Evolutionary conservation across 306 rosid genomes (phyloP).

Genomic region (Trichosanthes truncata): DNA sequence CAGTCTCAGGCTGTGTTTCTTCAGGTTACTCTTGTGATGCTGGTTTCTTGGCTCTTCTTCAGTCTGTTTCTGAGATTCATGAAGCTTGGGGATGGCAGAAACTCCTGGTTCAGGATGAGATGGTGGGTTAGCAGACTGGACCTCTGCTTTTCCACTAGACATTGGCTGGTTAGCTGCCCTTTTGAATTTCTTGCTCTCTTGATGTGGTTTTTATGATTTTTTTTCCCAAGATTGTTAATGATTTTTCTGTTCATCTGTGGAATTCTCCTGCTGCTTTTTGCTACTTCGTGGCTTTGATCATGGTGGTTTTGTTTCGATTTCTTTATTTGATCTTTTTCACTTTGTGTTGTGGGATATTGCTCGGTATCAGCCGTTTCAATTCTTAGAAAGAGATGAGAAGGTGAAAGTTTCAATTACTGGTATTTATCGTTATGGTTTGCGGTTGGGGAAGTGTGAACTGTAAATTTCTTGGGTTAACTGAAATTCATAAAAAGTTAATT

Average conservation of each 20-base stretch:
- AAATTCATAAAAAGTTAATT: neutral
- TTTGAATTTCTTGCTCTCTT: neutral
- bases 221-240: neutral
- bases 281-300: neutral
- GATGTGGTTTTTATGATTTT: neutral
- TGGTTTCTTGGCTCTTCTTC: slow-evolving; percentile 64
- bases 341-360: neutral
- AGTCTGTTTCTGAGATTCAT: slow-evolving; percentile 58
- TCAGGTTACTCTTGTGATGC: slow-evolving; percentile 67
- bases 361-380: neutral
- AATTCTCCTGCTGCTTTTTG: neutral
- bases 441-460: neutral
- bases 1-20: slow-evolving; percentile 96
- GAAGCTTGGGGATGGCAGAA: slow-evolving; percentile 57
- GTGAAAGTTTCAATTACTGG: neutral
- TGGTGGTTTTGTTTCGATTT: neutral
- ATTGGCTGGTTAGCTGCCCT: slow-evolving; percentile 69
- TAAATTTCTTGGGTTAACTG: neutral
- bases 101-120: slow-evolving; percentile 61
- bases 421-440: neutral
- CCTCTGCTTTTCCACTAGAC: slow-evolving; percentile 79
- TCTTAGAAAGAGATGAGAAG: neutral
- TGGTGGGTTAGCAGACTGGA: slow-evolving; percentile 92
- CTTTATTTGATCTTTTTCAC: neutral
- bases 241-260: neutral